These are phyloP conservation scores for Pichia sp. DNA, from an alignment of 1,139 yeast species.

Conservation along the genomic window DNA sequence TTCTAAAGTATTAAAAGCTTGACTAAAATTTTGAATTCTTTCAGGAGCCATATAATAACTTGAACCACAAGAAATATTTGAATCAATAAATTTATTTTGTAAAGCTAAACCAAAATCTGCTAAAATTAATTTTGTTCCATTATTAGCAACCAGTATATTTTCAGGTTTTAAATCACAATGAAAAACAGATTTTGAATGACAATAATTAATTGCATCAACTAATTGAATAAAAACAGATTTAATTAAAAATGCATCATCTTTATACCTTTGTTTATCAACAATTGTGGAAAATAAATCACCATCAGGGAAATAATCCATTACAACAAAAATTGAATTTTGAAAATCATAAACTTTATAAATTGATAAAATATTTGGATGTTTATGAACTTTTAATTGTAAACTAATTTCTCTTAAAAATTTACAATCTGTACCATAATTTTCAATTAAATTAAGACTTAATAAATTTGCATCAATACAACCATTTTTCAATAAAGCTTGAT, in stretches of 20 bases:
- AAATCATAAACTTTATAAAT: slow-evolving; percentile 64
- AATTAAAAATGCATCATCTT: slow-evolving; percentile 47
- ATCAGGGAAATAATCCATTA: slow-evolving; percentile 78
- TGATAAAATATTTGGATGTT: slow-evolving; percentile 71
- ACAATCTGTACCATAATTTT: slow-evolving; percentile 37
- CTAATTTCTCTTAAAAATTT: slow-evolving; percentile 61
- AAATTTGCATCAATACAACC: slow-evolving; percentile 26
- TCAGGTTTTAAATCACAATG: slow-evolving; percentile 94
- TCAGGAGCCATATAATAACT: slow-evolving; percentile 94
- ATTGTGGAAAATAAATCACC: slow-evolving; percentile 81
- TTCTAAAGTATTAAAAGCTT: slow-evolving; percentile 26
- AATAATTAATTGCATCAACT: slow-evolving; percentile 63
- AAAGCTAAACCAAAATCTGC: slow-evolving; percentile 89
- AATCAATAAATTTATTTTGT: slow-evolving; percentile 48
- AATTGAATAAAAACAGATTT: slow-evolving; percentile 71
- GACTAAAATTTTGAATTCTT: slow-evolving; percentile 45
- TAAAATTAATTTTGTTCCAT: slow-evolving; percentile 53
- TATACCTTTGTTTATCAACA: slow-evolving; percentile 57
- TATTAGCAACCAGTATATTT: slow-evolving; percentile 63
- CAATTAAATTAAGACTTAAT: slow-evolving; percentile 40
- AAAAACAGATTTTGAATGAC: slow-evolving; percentile 60
- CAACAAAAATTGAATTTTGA: slow-evolving; percentile 54
- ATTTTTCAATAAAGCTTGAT: slow-evolving; percentile 24
- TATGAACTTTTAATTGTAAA: slow-evolving; percentile 65
- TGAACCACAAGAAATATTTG: slow-evolving; percentile 80